These are phyloP conservation scores for Sphaerulina musiva DNA, from an alignment of 2,329 filamentous ascomycete genomes.

Conservation along the genomic window DNA sequence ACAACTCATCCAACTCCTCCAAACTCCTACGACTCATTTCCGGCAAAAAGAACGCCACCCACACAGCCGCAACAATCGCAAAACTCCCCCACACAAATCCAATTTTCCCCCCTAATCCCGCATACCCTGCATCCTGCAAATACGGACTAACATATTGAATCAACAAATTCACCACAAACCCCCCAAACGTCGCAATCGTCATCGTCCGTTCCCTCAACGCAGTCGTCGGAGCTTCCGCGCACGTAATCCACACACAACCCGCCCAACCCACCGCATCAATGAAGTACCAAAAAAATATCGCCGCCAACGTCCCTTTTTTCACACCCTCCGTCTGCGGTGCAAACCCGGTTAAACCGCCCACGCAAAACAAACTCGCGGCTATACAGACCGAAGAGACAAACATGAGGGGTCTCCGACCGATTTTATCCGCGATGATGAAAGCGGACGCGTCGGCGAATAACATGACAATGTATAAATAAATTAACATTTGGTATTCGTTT, in stretches of 20 bases:
- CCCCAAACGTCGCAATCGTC: slow-evolving; percentile 11
- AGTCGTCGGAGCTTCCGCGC: slow-evolving; percentile 11
- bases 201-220: slow-evolving; percentile 8
- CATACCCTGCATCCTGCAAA: slow-evolving; percentile 12
- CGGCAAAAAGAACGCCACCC: slow-evolving; percentile 9
- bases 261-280: slow-evolving; percentile 7
- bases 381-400: not conserved
- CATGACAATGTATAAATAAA: not conserved
- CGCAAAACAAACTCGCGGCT: not conserved
- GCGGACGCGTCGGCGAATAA: not conserved
- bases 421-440: not conserved
- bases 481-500: not conserved
- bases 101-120: slow-evolving; percentile 11
- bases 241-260: slow-evolving; percentile 14
- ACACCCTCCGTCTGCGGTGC: not conserved
- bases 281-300: slow-evolving; percentile 8
- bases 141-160: slow-evolving; percentile 15
- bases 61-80: slow-evolving; percentile 8
- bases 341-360: not conserved
- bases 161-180: slow-evolving; percentile 13
- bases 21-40: slow-evolving; percentile 13
- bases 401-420: not conserved
- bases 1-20: slow-evolving; percentile 13
- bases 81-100: slow-evolving; percentile 13
- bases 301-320: not conserved